Evolutionary conservation across 2,329 filamentous ascomycete species (phyloP), one percentile per base, ranked within the genome.

Genomic region (Monilinia fructicola): DNA sequence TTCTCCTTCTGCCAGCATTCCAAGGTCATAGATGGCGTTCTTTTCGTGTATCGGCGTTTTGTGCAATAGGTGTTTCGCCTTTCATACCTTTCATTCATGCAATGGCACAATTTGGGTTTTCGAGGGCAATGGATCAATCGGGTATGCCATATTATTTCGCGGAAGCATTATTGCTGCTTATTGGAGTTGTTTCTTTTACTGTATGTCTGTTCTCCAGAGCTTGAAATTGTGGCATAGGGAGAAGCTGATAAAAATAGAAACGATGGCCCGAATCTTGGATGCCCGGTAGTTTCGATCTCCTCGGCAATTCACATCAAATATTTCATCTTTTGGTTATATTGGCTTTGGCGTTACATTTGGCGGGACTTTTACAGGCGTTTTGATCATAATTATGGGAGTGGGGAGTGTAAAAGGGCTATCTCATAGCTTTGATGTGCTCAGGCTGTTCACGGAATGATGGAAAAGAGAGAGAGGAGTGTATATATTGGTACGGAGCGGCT

Each of bases 1-100:
- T 80, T 11, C 60, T 72, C 14, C 23, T 74, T 0, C 66, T 70
- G 48, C 73, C 72, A 16, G 67, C 53, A 50, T 71, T 69, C n/a
- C 68, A 74, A 66, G 70, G 70, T 35, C 54, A 28, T 26, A 56
- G 65, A 59, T 74, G 69, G 61, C 67, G 73, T 61, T 67, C 64
- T 4, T 66, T 73, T 31, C 69, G 72, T 18, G 59, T 67, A 14
- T 46, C 54, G 14, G 68, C 70, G 9, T 74, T 74, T 48, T 60
- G 73, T 31, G 61, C 65, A 26, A 72, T 69, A 1, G 70, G 65
- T 16, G 35, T 73, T 18, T 73, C 69, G 4, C 70, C 67, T 11
- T 56, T 74, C 21, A 67, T 67, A 23, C 73, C 73, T 14, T 53
- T 74, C 16, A 28, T 61, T 3, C 71, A 73, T 64, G 67, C 69